A percentile compares a stretch with the other conserved stretches of the same genome.
These are phyloP conservation scores for Arabidopsis hybrid DNA, from an alignment of 441 rosid genomes.

Conservation along the genomic window DNA sequence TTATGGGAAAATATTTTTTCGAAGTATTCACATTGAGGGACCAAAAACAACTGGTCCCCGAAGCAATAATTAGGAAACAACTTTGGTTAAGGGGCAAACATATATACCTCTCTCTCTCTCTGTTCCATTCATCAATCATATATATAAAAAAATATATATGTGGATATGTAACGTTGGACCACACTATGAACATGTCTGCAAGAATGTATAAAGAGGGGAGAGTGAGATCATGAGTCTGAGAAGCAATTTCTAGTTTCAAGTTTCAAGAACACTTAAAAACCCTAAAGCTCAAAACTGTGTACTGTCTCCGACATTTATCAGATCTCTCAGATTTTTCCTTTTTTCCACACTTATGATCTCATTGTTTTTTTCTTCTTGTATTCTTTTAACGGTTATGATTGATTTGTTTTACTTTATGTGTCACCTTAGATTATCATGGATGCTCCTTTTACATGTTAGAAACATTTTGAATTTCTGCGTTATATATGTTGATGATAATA, in stretches of 20 bases:
- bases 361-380: conserved; percentile 44
- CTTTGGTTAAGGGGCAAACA: conserved; percentile 47
- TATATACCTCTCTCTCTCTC: conserved; percentile 37
- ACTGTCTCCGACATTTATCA: conserved; percentile 43
- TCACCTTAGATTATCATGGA: conserved; percentile 23
- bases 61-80: conserved; percentile 44
- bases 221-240: conserved; percentile 37
- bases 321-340: conserved; percentile 37
- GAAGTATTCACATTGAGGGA: conserved; percentile 32
- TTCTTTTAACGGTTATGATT: conserved; percentile 44
- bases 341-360: conserved; percentile 36
- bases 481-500: conserved; percentile 2
- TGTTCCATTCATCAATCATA: conserved; percentile 16
- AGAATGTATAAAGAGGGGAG: conserved; percentile 40
- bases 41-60: conserved; percentile 36
- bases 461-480: not conserved
- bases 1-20: conserved; percentile 15
- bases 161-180: conserved; percentile 41
- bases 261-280: conserved; percentile 44
- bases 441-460: conserved; percentile 27
- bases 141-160: conserved; percentile 4
- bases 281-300: conserved; percentile 44
- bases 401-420: conserved; percentile 35
- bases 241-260: conserved; percentile 43
- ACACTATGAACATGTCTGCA: conserved; percentile 43